These are phyloP conservation scores for Austroboletus novae-zelandiae DNA, from an alignment of 1,284 basidiomycete species.

Conservation along the genomic window DNA sequence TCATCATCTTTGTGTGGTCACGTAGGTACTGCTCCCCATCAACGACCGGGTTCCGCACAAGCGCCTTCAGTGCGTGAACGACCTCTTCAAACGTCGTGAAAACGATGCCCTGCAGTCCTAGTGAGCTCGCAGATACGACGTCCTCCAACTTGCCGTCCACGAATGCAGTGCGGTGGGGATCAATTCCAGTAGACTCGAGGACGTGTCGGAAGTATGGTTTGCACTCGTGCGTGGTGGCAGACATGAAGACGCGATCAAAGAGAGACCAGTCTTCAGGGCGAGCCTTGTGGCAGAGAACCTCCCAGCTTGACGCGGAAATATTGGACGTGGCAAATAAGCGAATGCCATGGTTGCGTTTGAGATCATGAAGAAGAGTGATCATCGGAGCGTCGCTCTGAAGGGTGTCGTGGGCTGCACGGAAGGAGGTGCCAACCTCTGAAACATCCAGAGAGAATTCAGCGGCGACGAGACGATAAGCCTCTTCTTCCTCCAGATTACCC, in stretches of 20 bases:
- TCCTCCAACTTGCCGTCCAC: slow-evolving; percentile 25
- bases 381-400: slow-evolving; percentile 15
- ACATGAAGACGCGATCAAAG: slow-evolving; percentile 24
- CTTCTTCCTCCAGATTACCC: slow-evolving; percentile 16
- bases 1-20: slow-evolving; percentile 15
- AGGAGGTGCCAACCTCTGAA: slow-evolving; percentile 9
- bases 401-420: slow-evolving; percentile 8
- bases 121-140: slow-evolving; percentile 18
- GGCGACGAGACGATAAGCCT: slow-evolving; percentile 9
- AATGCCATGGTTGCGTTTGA: slow-evolving; percentile 6
- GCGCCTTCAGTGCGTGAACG: slow-evolving; percentile 11
- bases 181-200: slow-evolving; percentile 16
- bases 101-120: slow-evolving; percentile 22
- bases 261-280: slow-evolving; percentile 20
- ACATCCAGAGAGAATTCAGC: slow-evolving; percentile 18
- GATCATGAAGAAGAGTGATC: slow-evolving; percentile 16
- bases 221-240: slow-evolving; percentile 16
- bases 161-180: slow-evolving; percentile 22
- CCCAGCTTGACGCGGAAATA: slow-evolving; percentile 23
- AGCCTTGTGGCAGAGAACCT: slow-evolving; percentile 12
- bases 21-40: slow-evolving; percentile 19
- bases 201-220: slow-evolving; percentile 23
- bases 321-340: slow-evolving; percentile 25
- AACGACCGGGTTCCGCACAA: slow-evolving; percentile 19
- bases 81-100: slow-evolving; percentile 20